phyloP scores from a whole-genome alignment of 192 early-diverging fungal genomes.

The Dissophora globulifera region DNA sequence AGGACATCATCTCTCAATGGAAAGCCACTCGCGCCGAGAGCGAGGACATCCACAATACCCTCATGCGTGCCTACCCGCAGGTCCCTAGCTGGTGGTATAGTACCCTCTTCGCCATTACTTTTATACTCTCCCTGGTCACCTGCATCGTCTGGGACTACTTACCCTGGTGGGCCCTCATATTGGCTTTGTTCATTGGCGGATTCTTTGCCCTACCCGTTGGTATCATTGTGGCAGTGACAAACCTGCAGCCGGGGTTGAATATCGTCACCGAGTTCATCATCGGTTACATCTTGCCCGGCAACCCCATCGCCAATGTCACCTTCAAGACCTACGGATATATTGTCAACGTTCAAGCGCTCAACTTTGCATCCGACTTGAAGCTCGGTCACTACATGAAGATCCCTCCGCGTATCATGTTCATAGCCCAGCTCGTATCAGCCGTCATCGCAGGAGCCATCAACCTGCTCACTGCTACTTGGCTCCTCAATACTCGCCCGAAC shows the following conservation, averaged over 20 bases:
- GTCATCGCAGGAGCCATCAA: conserved; percentile 67
- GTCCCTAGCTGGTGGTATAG: conserved; percentile 74
- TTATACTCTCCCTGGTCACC: conserved; percentile 59
- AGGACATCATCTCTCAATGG: conserved; percentile 61
- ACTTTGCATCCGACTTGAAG: conserved; percentile 77
- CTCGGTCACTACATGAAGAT: conserved; percentile 83
- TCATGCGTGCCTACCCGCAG: conserved; percentile 81
- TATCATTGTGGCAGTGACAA: conserved; percentile 82
- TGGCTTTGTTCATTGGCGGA: conserved; percentile 66
- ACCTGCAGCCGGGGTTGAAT: conserved; percentile 81
- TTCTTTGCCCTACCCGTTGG: conserved; percentile 85
- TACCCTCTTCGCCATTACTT: conserved; percentile 54
- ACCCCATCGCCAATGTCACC: conserved; percentile 83
- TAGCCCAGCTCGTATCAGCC: conserved; percentile 68
- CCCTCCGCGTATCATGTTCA: conserved; percentile 72
- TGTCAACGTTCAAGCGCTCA: conserved; percentile 78
- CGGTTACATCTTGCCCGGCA: conserved; percentile 82
- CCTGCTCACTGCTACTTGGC: conserved; percentile 56
- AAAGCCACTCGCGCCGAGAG: conserved; percentile 49
- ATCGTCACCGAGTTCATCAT: conserved; percentile 88
- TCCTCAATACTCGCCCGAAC: conserved; percentile 55
- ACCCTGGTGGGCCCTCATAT: conserved; percentile 81
- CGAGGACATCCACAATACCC: conserved; percentile 72
- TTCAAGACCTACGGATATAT: conserved; percentile 91
- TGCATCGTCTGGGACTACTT: conserved; percentile 65